Evolutionary conservation across 2,329 filamentous ascomycete species (phyloP).

Genomic region (Claviceps capensis): DNA sequence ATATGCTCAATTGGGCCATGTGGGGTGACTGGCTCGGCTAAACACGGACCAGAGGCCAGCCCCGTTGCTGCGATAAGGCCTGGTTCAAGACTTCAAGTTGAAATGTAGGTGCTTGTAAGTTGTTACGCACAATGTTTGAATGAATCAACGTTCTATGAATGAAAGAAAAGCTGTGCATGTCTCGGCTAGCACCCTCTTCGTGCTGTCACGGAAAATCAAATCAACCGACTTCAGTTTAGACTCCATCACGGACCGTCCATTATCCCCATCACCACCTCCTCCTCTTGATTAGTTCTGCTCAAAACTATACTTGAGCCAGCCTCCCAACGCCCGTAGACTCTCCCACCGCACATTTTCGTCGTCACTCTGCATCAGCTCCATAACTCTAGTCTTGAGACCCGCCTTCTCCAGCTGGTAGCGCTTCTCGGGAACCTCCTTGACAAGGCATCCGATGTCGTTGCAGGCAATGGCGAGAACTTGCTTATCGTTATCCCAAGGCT

Average conservation of each 20-base stretch:
- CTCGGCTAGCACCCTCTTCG: neutral
- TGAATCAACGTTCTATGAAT: neutral
- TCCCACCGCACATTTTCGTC: conserved; percentile 90
- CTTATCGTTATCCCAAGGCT: conserved; percentile 65
- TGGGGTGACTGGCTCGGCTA: no score
- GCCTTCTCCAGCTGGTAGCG: conserved; percentile 67
- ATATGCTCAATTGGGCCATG: no score
- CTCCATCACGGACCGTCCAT: neutral
- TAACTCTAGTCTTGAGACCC: conserved; percentile 73
- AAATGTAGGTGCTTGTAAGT: neutral
- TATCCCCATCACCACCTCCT: neutral
- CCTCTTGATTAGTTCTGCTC: conserved; percentile 22
- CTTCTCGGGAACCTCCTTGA: conserved; percentile 81
- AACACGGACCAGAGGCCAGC: no score
- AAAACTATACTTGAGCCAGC: conserved; percentile 52
- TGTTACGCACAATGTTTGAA: neutral
- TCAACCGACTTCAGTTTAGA: neutral
- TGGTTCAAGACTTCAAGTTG: neutral
- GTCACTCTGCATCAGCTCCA: conserved; percentile 84
- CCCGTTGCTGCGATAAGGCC: no score
- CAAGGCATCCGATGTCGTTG: conserved; percentile 79
- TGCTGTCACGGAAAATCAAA: neutral
- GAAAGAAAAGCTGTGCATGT: neutral
- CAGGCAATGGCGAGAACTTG: conserved; percentile 86
- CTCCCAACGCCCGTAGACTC: conserved; percentile 66